These are phyloP conservation scores for Rhodotorula sp. DNA, from an alignment of 1,284 basidiomycete species.

Conservation along the genomic window DNA sequence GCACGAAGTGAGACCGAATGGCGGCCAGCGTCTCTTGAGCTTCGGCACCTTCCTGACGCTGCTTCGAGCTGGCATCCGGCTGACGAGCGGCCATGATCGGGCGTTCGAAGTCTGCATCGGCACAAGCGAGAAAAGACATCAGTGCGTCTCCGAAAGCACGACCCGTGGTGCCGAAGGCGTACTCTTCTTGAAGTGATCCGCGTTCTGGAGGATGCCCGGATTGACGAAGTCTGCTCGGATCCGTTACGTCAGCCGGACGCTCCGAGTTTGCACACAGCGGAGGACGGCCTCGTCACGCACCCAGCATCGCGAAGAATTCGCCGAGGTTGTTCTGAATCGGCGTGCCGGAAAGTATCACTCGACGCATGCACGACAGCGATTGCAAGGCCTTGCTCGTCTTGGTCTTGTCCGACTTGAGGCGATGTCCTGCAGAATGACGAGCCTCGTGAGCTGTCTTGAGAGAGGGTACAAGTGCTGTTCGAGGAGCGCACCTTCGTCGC, in stretches of 20 bases:
- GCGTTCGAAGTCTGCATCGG: slow-evolving; percentile 78
- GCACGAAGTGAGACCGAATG: slow-evolving; percentile 79
- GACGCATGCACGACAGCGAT: slow-evolving; percentile 25
- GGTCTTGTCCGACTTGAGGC: slow-evolving; percentile 86
- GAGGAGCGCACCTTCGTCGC: slow-evolving; percentile 73
- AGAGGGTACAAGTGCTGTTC: background rate
- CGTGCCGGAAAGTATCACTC: slow-evolving; percentile 83
- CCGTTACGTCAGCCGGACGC: background rate
- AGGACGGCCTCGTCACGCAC: slow-evolving; percentile 49
- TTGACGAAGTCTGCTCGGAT: slow-evolving; percentile 85
- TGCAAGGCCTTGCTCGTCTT: slow-evolving; percentile 79
- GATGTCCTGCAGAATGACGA: slow-evolving; percentile 63
- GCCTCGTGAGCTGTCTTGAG: too few relatives aligned
- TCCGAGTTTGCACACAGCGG: background rate
- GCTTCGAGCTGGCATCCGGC: slow-evolving; percentile 68
- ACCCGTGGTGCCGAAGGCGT: background rate
- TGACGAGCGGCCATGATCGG: slow-evolving; percentile 85
- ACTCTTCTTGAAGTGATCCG: slow-evolving; percentile 45
- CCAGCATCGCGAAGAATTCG: slow-evolving; percentile 93
- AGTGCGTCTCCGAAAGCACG: background rate
- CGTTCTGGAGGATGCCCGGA: slow-evolving; percentile 66
- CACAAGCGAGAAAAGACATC: slow-evolving; percentile 46
- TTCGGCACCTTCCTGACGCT: slow-evolving; percentile 70
- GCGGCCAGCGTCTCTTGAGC: slow-evolving; percentile 62
- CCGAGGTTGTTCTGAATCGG: slow-evolving; percentile 92